Base-by-base conservation (phyloP, 192 early-diverging fungal species). In the Chytriomyces hyalinus region DNA sequence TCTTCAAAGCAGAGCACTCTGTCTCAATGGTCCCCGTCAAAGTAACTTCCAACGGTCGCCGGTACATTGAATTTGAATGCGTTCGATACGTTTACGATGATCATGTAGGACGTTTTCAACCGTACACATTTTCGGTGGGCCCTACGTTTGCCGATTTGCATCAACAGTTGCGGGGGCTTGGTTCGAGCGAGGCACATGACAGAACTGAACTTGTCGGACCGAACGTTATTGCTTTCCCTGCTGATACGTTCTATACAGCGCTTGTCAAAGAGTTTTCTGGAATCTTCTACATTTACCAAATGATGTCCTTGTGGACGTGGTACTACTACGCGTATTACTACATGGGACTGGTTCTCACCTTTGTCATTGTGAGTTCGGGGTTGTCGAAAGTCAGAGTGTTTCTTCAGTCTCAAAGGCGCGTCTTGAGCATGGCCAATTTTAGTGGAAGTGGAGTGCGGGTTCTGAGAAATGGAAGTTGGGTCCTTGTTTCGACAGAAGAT, bases 61-160 rank as follows among this genome's bases (percentile, higher is more conserved):
- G 80, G 46, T 94, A 87, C 78, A 91, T 94, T 75, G 85, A 86
- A 20, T 91, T 87, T 76, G 89, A 94, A 78, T 94, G 90, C 80
- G 88, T 91, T 45, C 89, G 92, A 51, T 94, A 89, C 80, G 89
- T 94, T 9, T 92, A 86, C 79, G 83, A 91, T 73, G 80, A 83
- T 2, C 74, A 82, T 44, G 65, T 74, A 15, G 72, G 80, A 48
- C 76, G 78, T 24, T 94, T 92, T 83, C 83, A 84, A 53, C 91
- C 90, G 22, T 88, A 84, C 75, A 66, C 75, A 26, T 90, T 88
- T 67, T 67, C 84, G 20, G 79, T 93, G n/a, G 92, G 91, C 49
- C 74, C 74, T 47, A 88, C 82, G 60, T 74, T 48, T 57, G 65
- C 73, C 46, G 83, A 87, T 74, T 57, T 78, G 51, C 53, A 77